Base-by-base conservation (phyloP, 1,284 basidiomycete species). In the Leccinum fallax region DNA sequence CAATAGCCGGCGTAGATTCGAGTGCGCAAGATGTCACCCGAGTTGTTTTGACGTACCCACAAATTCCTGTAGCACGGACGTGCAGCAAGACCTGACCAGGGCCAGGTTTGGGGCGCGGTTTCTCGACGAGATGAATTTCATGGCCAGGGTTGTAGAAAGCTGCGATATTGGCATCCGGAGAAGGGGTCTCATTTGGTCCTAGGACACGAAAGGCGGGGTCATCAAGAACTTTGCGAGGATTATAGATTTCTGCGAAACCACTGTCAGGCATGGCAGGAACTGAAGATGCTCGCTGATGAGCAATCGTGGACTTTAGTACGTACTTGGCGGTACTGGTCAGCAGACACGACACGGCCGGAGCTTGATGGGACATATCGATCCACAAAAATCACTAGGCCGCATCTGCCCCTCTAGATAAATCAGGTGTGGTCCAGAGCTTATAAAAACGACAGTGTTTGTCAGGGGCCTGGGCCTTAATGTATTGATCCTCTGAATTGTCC, bases 1-100 rank as follows among this genome's bases (percentile, higher is more conserved):
- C 26, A 8, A 28, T 28, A 28, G 16, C n/a, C 43, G 10, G 10
- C 5, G 60, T 54, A 13, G 21, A 40, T 15, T 38, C 46, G 36
- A 57, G 30, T 28, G 24, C 8, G 48, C 49, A 38, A 54, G 36
- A 40, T 16, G 30, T 32, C 52, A 7, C 28, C 11, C 38, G 26
- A 19, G 38, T 59, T 30, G 48, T n/a, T 36, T 21, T 53, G 19
- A 59, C 67, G 13, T 66, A 85, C 85, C 85, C 86, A 67, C 85
- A 87, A 52, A 88, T 88, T 2, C 86, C 85, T 21, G 86, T 88
- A 9, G 86, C 83, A 52, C 83, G 79, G 51, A 87, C 84, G 66
- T 86, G 84, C 10, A 87, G 71, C 15, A 88, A 75, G 32, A 87
- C 86, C 66, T 87, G 85, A 16, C 84, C 85, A 51, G 81, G 81